Base-by-base conservation (phyloP, 2,329 filamentous ascomycete genomes). In the Trichoderma harzianum region DNA sequence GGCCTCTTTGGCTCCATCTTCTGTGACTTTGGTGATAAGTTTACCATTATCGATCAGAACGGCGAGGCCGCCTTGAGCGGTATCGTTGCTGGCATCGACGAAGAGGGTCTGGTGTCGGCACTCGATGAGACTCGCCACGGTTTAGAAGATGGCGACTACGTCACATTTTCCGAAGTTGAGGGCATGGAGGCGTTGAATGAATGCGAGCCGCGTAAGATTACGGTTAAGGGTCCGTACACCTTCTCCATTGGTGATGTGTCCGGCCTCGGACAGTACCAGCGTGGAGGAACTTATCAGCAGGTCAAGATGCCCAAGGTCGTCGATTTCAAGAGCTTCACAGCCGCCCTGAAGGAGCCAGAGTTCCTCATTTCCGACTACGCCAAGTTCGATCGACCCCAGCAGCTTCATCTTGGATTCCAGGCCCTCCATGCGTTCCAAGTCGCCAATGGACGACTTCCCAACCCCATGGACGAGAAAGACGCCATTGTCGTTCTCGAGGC, bases 291-390 rank as follows among this genome's bases (percentile, higher is more conserved):
- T 72, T 99, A 93, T 82, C 92, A 93, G 51, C 96, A 99, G 82
- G 96, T 98, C 82, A 99, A 98, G 88, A 98, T 98, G 95, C 96
- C 96, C 65, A 97, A 96, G 84, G 89, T 94, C 69, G 83, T 98
- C 78, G 89, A 96, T 80, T 99, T 98, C 83, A 93, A 97, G 84
- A 86, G 90, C 53, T 89, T 98, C 71, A 90, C 90, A 55, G 84
- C 89, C 67, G 89, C 97, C 73, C 83, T 98, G 71, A 93, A 93
- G 82, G 92, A 94, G 72, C 96, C 96, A 3, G 95, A 98, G 78
- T 90, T 97, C 74, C 84, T 98, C 78, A 89, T 97, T 73, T 97
- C 96, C 26, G 96, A 99, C 81, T 99, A 95, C 79, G 96, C 96
- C 82, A 99, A 99, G 82, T 98, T 98, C 76, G 96, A 98, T 81